These are phyloP conservation scores for Mycena vulgaris DNA, from an alignment of 768 basidiomycete genomes.

Conservation along the genomic window DNA sequence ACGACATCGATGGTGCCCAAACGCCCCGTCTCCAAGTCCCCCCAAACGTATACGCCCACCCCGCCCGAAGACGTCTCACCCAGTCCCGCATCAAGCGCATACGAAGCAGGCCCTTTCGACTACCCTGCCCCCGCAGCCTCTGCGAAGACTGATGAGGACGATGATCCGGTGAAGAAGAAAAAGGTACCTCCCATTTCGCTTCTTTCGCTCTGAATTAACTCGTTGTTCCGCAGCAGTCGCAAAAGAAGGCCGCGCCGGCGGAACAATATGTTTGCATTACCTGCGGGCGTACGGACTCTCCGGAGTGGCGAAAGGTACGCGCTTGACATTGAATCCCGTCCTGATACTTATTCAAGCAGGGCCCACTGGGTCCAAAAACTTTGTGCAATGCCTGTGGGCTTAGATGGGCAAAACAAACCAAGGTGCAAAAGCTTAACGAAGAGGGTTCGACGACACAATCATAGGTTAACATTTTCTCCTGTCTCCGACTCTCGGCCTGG, in stretches of 20 bases:
- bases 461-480: not conserved
- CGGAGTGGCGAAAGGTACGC: conserved; percentile 94
- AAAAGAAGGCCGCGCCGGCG: conserved; percentile 59
- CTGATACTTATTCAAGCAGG: conserved; percentile 59
- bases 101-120: conserved; percentile 11
- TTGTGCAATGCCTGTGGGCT: conserved; percentile 97
- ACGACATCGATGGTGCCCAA: conserved; percentile 30
- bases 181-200: conserved; percentile 18
- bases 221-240: conserved; percentile 50
- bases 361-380: conserved; percentile 96
- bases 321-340: conserved; percentile 2
- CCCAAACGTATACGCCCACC: conserved; percentile 30
- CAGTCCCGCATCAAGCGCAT: conserved; percentile 1
- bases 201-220: not conserved
- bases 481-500: not conserved
- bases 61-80: conserved; percentile 33
- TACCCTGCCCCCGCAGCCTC: conserved; percentile 2
- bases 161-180: conserved; percentile 28
- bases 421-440: conserved; percentile 46
- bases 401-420: conserved; percentile 86
- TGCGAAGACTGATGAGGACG: conserved; percentile 24
- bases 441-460: conserved; percentile 26
- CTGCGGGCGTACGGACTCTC: conserved; percentile 95
- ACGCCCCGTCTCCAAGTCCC: not conserved
- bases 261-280: conserved; percentile 92